Conservation (phyloP, 1,139 yeast species). For the Yamadazyma atlantica region DNA sequence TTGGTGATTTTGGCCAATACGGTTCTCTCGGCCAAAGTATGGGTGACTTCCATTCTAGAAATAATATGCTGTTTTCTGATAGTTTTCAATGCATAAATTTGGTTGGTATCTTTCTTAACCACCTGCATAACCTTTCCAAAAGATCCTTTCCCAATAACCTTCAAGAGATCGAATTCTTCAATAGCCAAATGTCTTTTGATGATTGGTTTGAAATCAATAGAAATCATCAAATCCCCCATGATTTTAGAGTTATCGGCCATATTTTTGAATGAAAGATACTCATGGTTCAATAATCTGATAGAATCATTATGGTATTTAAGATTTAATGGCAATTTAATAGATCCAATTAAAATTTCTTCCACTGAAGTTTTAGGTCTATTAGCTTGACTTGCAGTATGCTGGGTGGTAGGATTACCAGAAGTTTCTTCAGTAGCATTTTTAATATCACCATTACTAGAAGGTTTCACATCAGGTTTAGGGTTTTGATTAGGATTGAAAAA, state of each 20-base stretch:
- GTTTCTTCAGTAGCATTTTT: conserved; percentile 14
- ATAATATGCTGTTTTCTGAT: conserved; percentile 92
- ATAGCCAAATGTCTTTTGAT: conserved; percentile 70
- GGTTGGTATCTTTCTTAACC: conserved; percentile 89
- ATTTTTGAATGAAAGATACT: conserved; percentile 44
- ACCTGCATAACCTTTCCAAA: conserved; percentile 99
- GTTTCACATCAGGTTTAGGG: conserved; percentile 17
- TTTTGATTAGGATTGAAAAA: conserved; percentile 48
- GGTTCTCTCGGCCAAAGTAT: conserved; percentile 93
- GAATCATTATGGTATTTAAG: conserved; percentile 38
- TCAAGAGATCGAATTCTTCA: conserved; percentile 88
- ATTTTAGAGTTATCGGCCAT: conserved; percentile 23
- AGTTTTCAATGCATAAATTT: conserved; percentile 90
- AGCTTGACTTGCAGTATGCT: neutral
- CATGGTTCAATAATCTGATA: conserved; percentile 45
- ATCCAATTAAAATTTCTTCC: conserved; percentile 45
- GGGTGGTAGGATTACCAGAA: neutral
- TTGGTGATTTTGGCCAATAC: conserved; percentile 89
- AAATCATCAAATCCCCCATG: conserved; percentile 51
- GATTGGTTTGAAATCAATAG: conserved; percentile 75
- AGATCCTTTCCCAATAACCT: conserved; percentile 96
- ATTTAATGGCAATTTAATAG: conserved; percentile 44
- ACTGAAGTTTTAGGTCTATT: conserved; percentile 16
- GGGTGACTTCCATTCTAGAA: conserved; percentile 91
- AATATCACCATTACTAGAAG: conserved; percentile 24